These are phyloP conservation scores for Parietaria judaica DNA, from an alignment of 306 rosid species.

Conservation along the genomic window DNA sequence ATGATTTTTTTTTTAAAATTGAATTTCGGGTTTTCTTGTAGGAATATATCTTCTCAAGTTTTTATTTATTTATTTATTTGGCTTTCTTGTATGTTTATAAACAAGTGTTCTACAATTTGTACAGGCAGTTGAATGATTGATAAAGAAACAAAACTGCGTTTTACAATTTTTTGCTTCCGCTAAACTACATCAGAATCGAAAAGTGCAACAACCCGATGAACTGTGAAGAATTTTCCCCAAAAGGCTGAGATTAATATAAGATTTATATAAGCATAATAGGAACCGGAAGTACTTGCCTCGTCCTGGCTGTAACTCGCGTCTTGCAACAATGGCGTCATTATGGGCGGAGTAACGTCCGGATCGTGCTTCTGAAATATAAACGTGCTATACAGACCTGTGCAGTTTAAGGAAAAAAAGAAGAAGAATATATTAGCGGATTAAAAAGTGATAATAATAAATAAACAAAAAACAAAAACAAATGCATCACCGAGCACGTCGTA, in stretches of 20 bases:
- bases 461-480: slow-evolving; percentile 2
- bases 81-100: background rate
- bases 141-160: too few species aligned
- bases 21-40: too few species aligned
- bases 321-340: slow-evolving; percentile 47
- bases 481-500: slow-evolving; percentile 73
- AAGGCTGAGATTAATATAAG: too few species aligned
- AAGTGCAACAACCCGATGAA: background rate
- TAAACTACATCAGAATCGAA: too few species aligned
- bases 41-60: too few species aligned
- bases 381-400: slow-evolving; percentile 75
- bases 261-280: background rate
- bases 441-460: slow-evolving; percentile 7
- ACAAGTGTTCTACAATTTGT: too few species aligned
- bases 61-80: too few species aligned
- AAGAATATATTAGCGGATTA: slow-evolving; percentile 5
- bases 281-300: slow-evolving; percentile 44
- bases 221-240: too few species aligned
- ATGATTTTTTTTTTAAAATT: too few species aligned
- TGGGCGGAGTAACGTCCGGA: slow-evolving; percentile 70
- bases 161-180: too few species aligned
- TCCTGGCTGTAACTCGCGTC: slow-evolving; percentile 51
- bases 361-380: slow-evolving; percentile 95
- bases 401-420: slow-evolving; percentile 15
- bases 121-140: too few species aligned